Evolutionary conservation across 2,329 filamentous ascomycete genomes (phyloP).

Genomic region (Penicillium sumatraense): DNA sequence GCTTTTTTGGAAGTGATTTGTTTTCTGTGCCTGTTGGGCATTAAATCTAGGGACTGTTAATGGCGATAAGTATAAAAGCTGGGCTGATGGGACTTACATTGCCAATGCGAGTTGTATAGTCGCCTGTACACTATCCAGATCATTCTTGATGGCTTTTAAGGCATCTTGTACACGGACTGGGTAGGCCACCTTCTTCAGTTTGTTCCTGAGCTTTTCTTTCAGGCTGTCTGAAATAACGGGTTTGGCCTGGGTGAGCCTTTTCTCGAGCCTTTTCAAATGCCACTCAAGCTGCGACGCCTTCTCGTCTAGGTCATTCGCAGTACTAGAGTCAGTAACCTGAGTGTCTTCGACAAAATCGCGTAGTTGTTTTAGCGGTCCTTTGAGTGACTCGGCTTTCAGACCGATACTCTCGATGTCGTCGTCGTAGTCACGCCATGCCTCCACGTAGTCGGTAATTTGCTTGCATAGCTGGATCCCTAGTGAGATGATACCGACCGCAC

Average conservation of each 20-base stretch:
- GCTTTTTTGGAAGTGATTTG: neutral
- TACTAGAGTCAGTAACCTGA: neutral
- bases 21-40: neutral
- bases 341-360: slow-evolving; percentile 6
- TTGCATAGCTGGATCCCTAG: slow-evolving; percentile 17
- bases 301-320: neutral
- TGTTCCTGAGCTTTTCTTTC: neutral
- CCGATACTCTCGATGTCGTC: slow-evolving; percentile 11
- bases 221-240: neutral
- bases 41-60: neutral
- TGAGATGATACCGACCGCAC: slow-evolving; percentile 16
- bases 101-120: neutral
- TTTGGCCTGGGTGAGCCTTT: neutral
- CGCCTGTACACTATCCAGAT: neutral
- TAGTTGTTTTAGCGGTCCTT: slow-evolving; percentile 2
- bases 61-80: neutral
- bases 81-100: neutral
- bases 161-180: neutral
- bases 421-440: slow-evolving; percentile 4
- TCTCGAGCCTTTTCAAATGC: neutral
- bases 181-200: neutral
- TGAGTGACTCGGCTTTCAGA: slow-evolving; percentile 7
- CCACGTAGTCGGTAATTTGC: slow-evolving; percentile 10
- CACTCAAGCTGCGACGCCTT: slow-evolving; percentile 1
- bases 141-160: neutral